A percentile compares a stretch with the other conserved stretches of the same genome.
These are phyloP conservation scores for Tremellales sp. DNA, from an alignment of 1,284 basidiomycete genomes.

Conservation along the genomic window DNA sequence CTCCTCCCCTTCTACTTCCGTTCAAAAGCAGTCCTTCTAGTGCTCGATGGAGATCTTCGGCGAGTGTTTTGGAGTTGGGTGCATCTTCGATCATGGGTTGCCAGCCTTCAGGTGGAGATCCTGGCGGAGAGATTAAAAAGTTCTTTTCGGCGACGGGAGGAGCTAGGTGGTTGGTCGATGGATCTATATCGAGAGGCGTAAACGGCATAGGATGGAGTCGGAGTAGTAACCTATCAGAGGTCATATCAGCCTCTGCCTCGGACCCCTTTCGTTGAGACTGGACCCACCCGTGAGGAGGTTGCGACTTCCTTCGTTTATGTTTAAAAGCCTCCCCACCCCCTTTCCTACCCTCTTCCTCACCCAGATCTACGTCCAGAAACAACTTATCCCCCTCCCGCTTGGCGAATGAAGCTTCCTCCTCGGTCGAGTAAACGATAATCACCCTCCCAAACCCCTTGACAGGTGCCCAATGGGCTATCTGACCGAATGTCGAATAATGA, in stretches of 20 bases:
- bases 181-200: conserved; percentile 53
- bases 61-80: conserved; percentile 80
- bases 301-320: not conserved
- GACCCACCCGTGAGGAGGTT: not conserved
- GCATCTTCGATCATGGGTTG: conserved; percentile 87
- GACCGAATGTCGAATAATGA: conserved; percentile 67
- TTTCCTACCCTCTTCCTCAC: not conserved
- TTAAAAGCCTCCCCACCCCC: not conserved
- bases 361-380: conserved; percentile 25
- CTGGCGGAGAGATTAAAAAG: conserved; percentile 95
- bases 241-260: too few relatives aligned
- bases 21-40: conserved; percentile 53
- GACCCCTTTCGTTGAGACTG: too few relatives aligned
- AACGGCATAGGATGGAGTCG: conserved; percentile 75
- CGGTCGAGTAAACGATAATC: conserved; percentile 68
- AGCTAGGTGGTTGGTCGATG: conserved; percentile 55
- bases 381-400: conserved; percentile 44
- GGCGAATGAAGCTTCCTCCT: conserved; percentile 45
- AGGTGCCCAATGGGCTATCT: conserved; percentile 80
- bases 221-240: conserved; percentile 59
- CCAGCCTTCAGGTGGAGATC: conserved; percentile 97
- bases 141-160: conserved; percentile 83
- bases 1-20: conserved; percentile 8
- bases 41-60: conserved; percentile 80
- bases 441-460: conserved; percentile 73